Base-by-base conservation (phyloP, 495 filamentous ascomycete genomes). In the Astrocystis sublimbata region DNA sequence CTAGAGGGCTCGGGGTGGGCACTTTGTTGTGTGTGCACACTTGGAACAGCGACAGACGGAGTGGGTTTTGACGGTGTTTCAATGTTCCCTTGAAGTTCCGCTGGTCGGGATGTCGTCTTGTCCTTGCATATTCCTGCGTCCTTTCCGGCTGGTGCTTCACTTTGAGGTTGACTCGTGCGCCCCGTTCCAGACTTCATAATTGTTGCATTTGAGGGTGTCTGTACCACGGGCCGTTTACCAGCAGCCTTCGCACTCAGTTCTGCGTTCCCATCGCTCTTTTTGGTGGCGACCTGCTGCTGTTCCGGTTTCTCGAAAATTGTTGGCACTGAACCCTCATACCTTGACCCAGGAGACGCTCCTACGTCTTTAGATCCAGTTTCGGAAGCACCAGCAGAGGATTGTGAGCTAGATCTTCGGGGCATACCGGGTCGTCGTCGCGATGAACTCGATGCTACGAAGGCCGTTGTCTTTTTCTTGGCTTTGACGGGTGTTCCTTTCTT, bases 351-450 rank as follows among this genome's bases (percentile, higher is more conserved):
- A 7, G 66, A 69, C 30, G 62, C 62, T 15, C 45, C 46, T n/a
- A 58, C 58, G 10, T 69, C 70, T 26, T 70, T 73, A 8, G 64
- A 52, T 15, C 52, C 62, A 35, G 42, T 43, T 4, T 75, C 71
- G 1, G 72, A 67, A 10, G 43, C 57, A 8, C 65, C 71, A 7
- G 65, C 51, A 0, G 77, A 74, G 7, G 77, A 75, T 58, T 81
- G 78, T 4, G 78, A 79, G 51, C 76, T 78, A 43, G 67, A 63
- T 33, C 75, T 73, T 17, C 78, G 73, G 15, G 71, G 63, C 51
- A 79, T 66, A 10, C 66, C 71, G 0, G 77, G 75, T 54, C 74
- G 72, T 33, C 77, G 67, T 56, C 66, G 72, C 0, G 78, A 73
- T 12, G 73, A 68, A 19, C 72, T 72, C 9, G 65, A 65, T 15